phyloP scores from a whole-genome alignment of 345 rosid species.

The Camelina laxa region DNA sequence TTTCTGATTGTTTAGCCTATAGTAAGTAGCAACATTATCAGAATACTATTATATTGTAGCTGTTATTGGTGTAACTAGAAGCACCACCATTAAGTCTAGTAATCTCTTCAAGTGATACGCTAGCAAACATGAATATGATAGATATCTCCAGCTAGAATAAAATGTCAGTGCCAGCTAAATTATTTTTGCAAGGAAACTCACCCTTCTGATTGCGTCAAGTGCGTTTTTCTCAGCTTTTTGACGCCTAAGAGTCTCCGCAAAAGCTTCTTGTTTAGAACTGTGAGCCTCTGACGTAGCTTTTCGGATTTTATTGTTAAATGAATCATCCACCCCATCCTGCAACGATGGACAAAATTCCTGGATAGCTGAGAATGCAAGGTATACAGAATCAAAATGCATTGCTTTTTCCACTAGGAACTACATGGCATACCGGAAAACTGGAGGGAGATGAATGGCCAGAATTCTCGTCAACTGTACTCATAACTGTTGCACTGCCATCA shows the following conservation, averaged over 20 bases:
- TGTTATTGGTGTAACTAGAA: constrained; percentile 14
- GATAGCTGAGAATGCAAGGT: constrained; percentile 30
- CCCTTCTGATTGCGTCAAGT: constrained; percentile 73
- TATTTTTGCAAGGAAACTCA: constrained; percentile 40
- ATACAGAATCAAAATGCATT: constrained; percentile 1
- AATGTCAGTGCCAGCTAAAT: neutral
- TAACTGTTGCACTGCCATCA: constrained; percentile 45
- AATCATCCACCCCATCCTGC: constrained; percentile 70
- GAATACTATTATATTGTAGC: constrained; percentile 1
- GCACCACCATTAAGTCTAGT: constrained; percentile 8
- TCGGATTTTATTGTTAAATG: constrained; percentile 56
- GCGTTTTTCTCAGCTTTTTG: constrained; percentile 73
- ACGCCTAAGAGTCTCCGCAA: constrained; percentile 64
- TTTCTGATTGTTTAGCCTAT: constrained; percentile 70
- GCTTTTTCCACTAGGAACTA: constrained; percentile 18
- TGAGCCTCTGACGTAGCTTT: constrained; percentile 64
- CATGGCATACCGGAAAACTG: constrained; percentile 59
- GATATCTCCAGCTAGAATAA: constrained; percentile 17
- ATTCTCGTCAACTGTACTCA: constrained; percentile 38
- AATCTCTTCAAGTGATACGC: constrained; percentile 16
- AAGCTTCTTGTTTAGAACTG: constrained; percentile 64
- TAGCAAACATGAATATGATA: constrained; percentile 18
- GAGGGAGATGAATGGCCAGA: constrained; percentile 54
- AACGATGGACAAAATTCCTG: constrained; percentile 26
- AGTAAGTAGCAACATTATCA: constrained; percentile 20